Conservation (phyloP, 345 rosid genomes). For the Combretum micranthum region DNA sequence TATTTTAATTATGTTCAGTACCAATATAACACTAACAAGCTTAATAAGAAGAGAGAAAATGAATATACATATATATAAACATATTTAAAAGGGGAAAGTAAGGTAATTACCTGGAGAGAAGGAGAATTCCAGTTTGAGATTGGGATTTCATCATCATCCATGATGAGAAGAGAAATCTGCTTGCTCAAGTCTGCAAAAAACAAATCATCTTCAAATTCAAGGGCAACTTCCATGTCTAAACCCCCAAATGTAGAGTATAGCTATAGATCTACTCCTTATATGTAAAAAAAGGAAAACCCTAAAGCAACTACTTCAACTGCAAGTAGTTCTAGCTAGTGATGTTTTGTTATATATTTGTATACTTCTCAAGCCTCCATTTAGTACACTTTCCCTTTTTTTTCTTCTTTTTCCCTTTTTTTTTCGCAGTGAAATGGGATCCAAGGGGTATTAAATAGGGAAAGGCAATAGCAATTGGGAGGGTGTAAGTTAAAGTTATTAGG, state of each 20-base stretch:
- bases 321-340: too few species aligned
- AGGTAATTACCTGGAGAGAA: slow-evolving; percentile 61
- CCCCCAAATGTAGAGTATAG: too few species aligned
- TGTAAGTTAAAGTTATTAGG: slow-evolving; percentile 2
- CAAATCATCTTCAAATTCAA: slow-evolving; percentile 87
- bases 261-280: not conserved
- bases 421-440: slow-evolving; percentile 9
- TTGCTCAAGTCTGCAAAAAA: slow-evolving; percentile 86
- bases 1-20: too few species aligned
- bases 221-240: slow-evolving; percentile 34
- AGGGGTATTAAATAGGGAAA: slow-evolving; percentile 26
- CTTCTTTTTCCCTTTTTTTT: not conserved
- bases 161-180: slow-evolving; percentile 88
- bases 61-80: not conserved
- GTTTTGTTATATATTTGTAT: not conserved
- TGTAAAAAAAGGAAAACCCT: not conserved
- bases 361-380: not conserved
- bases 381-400: not conserved
- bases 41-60: not conserved
- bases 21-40: not conserved
- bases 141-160: slow-evolving; percentile 68
- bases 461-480: slow-evolving; percentile 6
- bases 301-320: not conserved
- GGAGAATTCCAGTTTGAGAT: slow-evolving; percentile 37
- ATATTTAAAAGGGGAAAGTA: not conserved